Evolutionary conservation across 139 green algal species (phyloP).

Genomic region (Chlorella sp.): DNA sequence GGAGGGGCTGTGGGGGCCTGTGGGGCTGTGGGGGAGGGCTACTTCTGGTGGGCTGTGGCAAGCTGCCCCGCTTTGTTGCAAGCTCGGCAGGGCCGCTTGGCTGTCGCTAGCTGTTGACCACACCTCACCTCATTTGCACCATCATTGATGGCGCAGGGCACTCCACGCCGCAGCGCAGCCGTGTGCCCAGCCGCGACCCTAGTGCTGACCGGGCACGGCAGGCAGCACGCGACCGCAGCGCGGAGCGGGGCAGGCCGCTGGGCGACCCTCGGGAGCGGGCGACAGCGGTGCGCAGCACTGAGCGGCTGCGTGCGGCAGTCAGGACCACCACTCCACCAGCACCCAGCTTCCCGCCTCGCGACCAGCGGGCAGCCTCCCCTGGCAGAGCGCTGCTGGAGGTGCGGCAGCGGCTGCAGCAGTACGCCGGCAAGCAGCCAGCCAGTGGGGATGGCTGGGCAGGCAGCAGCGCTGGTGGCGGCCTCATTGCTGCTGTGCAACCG

Average conservation of each 20-base stretch:
- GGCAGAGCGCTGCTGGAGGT: slow-evolving; percentile 78
- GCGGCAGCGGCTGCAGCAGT: slow-evolving; percentile 69
- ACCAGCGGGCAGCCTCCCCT: slow-evolving; percentile 60
- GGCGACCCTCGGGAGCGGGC: not conserved
- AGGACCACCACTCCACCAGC: slow-evolving; percentile 3
- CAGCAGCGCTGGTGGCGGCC: not conserved
- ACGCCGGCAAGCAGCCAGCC: slow-evolving; percentile 8
- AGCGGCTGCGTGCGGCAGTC: slow-evolving; percentile 39
- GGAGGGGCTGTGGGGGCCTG: too few species aligned
- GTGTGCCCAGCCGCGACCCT: slow-evolving; percentile 55
- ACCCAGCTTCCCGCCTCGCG: not conserved
- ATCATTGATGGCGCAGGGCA: slow-evolving; percentile 14
- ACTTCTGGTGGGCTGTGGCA: too few species aligned
- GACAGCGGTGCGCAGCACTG: slow-evolving; percentile 34
- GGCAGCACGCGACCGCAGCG: not conserved
- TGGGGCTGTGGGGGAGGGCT: too few species aligned
- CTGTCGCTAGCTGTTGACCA: not conserved
- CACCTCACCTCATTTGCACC: not conserved
- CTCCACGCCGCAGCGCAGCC: slow-evolving; percentile 50
- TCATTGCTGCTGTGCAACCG: too few species aligned
- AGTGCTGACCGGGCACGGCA: slow-evolving; percentile 25
- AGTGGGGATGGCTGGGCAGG: not conserved
- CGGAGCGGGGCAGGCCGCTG: not conserved
- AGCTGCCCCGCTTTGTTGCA: too few species aligned
- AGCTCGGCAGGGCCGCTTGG: too few species aligned